phyloP scores from a whole-genome alignment of 192 early-diverging fungal species.

The Coemansia sp. region DNA sequence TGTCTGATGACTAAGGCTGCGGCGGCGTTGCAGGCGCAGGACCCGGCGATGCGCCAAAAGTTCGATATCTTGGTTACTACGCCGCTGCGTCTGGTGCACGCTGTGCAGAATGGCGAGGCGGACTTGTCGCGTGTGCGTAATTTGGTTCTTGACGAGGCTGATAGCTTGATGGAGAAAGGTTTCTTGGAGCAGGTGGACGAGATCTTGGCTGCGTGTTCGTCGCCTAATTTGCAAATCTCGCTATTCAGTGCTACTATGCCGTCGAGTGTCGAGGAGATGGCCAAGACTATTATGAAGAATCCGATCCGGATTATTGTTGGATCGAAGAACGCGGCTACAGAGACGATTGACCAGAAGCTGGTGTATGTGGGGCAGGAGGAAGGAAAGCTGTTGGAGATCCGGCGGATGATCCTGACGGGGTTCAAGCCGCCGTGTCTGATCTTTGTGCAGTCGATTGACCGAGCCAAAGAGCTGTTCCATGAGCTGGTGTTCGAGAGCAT shows the following conservation, averaged over 20 bases:
- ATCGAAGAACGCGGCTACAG: constrained; percentile 87
- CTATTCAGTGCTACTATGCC: constrained; percentile 96
- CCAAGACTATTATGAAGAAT: constrained; percentile 87
- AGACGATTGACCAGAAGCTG: constrained; percentile 87
- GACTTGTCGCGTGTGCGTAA: constrained; percentile 76
- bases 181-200: constrained; percentile 90
- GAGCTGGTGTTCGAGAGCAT: constrained; percentile 97
- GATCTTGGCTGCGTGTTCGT: constrained; percentile 84
- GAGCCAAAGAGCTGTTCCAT: constrained; percentile 95
- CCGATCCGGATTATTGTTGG: constrained; percentile 92
- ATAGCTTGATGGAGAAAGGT: constrained; percentile 79
- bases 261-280: constrained; percentile 87
- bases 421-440: constrained; percentile 93
- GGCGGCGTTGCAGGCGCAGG: constrained; percentile 66
- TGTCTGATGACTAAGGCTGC: constrained; percentile 86
- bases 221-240: constrained; percentile 72
- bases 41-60: constrained; percentile 69
- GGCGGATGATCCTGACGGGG: constrained; percentile 77
- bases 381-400: constrained; percentile 92
- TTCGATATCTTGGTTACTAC: constrained; percentile 95
- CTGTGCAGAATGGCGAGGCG: constrained; percentile 77
- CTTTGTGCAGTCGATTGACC: constrained; percentile 97
- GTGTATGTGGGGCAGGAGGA: constrained; percentile 91
- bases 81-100: constrained; percentile 89
- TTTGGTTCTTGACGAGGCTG: constrained; percentile 85